phyloP scores from a whole-genome alignment of 2,329 filamentous ascomycete species.

The Fusarium gaditjirri region DNA sequence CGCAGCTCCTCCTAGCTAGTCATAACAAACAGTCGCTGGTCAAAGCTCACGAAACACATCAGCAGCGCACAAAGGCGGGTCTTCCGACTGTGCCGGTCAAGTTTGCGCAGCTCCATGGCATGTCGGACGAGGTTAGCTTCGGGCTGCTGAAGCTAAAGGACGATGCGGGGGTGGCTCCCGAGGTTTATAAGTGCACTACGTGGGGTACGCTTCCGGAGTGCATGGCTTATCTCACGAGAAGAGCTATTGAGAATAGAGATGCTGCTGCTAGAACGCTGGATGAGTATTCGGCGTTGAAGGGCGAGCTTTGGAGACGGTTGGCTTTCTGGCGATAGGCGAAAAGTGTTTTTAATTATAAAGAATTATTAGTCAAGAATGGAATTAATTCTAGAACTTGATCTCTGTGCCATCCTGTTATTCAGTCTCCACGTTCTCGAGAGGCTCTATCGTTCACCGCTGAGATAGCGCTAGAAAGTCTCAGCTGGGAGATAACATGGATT shows the following conservation, averaged over 20 bases:
- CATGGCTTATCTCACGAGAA: slow-evolving; percentile 51
- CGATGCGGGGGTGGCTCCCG: slow-evolving; percentile 36
- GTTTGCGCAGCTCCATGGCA: slow-evolving; percentile 66
- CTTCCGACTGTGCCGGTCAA: slow-evolving; percentile 51
- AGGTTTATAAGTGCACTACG: slow-evolving; percentile 54
- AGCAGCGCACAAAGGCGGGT: slow-evolving; percentile 50
- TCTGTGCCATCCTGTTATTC: background rate
- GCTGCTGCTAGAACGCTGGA: slow-evolving; percentile 48
- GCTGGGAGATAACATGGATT: background rate
- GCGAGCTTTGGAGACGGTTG: slow-evolving; percentile 48
- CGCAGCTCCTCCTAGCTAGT: slow-evolving; percentile 63
- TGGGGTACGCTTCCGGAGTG: slow-evolving; percentile 54
- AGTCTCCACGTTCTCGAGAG: background rate
- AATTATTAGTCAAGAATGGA: background rate
- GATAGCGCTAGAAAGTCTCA: background rate
- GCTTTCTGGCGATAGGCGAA: slow-evolving; percentile 23
- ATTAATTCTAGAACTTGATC: background rate
- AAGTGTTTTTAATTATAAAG: background rate
- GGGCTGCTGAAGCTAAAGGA: slow-evolving; percentile 55
- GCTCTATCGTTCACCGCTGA: background rate
- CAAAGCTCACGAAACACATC: slow-evolving; percentile 57
- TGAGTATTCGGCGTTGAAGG: slow-evolving; percentile 47
- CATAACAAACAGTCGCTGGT: slow-evolving; percentile 59
- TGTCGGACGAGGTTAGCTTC: slow-evolving; percentile 67
- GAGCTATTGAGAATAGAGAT: slow-evolving; percentile 54